Base-by-base conservation (phyloP, 2,329 filamentous ascomycete genomes). In the Neopestalotiopsis rosae region DNA sequence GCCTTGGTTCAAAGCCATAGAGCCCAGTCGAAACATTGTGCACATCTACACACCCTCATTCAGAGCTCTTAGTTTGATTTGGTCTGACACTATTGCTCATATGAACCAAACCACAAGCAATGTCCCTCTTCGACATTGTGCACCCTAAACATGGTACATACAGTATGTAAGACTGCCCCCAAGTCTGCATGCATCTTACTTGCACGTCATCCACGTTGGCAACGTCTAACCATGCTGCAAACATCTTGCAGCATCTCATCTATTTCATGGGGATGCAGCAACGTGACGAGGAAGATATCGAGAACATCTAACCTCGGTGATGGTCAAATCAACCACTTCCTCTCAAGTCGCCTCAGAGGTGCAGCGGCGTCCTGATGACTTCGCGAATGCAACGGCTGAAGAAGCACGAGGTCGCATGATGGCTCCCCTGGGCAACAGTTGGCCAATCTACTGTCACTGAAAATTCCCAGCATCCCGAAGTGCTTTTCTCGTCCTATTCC, bases 21-120 rank as follows among this genome's bases (percentile, higher is more conserved):
- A 62, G 59, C 59, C 59, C 30, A 38, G 59, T 62, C 59, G 40
- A 28, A 62, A 62, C 28, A 34, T 20, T 62, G 59, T 30, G 14
- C 32, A 12, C 59, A 20, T 20, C 32, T 34, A 38, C 32, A 62
- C 45, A 52, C 45, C 45, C 45, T 52, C 45, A 20, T 20, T 52
- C 14, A 52, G 45, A 52, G 45, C 45, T 52, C n/a, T 17, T 52
- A 24, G 45, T 52, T 52, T 52, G n/a, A 7, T n/a, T 52, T n/a
- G 45, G 17, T 52, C 7, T 24, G 45, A 52, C 45, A 52, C 45
- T 52, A 52, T 52, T n/a, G 45, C 45, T 52, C n/a, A 52, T 52
- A 52, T 52, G 45, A 20, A 52, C 45, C 45, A 52, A 52, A 20
- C 20, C 45, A 17, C 17, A 52, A 20, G n/a, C 34, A 20, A 20